A percentile compares a stretch with the other conserved stretches of the same genome.
These are phyloP conservation scores for Avena eriantha DNA, from an alignment of 176 grass and related monocot species.

Conservation along the genomic window DNA sequence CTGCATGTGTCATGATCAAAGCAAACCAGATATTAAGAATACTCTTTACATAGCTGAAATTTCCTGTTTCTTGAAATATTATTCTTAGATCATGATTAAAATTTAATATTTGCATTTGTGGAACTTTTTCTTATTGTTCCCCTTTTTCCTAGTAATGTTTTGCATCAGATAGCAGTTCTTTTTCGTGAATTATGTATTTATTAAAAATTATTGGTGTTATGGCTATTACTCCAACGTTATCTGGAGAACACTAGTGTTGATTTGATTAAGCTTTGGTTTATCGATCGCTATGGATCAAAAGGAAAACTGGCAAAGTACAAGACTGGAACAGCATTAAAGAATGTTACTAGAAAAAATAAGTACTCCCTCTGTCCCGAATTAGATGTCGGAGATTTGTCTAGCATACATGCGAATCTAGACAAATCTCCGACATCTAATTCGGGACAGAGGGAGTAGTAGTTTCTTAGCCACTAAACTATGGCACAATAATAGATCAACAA, in stretches of 20 bases:
- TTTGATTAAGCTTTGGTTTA: neutral
- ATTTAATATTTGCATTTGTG: neutral
- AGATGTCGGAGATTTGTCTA: too few relatives aligned
- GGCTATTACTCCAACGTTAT: neutral
- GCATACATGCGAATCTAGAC: too few relatives aligned
- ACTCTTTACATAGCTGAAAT: neutral
- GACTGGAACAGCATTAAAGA: neutral
- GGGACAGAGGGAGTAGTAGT: too few relatives aligned
- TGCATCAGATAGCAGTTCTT: neutral
- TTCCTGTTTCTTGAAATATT: conserved; percentile 4
- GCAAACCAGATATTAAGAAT: neutral
- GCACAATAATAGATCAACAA: neutral
- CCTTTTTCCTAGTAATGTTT: neutral
- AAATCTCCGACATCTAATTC: too few relatives aligned
- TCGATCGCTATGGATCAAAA: neutral
- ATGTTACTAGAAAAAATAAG: neutral
- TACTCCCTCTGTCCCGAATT: neutral
- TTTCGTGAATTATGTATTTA: neutral
- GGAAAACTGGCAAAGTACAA: neutral
- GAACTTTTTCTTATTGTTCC: neutral
- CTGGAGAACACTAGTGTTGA: neutral
- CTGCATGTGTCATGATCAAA: neutral
- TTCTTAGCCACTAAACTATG: conserved; percentile 8
- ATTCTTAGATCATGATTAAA: neutral
- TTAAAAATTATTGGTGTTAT: neutral